Evolutionary conservation across 208 protist species (phyloP), one percentile per base, ranked within the genome.

Genomic region (Angomonas deanei): DNA sequence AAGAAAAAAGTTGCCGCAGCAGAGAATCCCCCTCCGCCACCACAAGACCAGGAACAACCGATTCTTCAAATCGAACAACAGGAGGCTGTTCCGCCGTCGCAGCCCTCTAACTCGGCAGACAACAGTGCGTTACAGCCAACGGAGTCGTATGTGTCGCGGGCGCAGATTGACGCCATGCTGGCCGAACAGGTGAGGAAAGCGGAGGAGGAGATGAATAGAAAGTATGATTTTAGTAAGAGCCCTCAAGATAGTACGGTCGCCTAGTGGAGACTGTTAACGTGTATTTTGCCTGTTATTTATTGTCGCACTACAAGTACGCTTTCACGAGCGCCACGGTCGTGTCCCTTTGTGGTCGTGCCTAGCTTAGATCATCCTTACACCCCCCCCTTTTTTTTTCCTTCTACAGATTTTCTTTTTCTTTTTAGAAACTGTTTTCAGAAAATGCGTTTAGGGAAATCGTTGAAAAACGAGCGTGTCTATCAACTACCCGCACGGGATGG

Each of bases 401-500:
- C 11, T 42, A 15, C 36, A n/a, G 11, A 42, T 42, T 42, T 42
- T 42, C 15, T 42, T 42, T 42, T 65, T 61, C 17, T 33, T 34
- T 56, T 30, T 61, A 10, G 26, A 46, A 21, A 19, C 24, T 61
- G 11, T 28, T 21, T 10, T 39, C 17, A 6, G 4, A 36, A 26
- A 13, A 46, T 31, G 21, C 39, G 23, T 17, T 36, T 53, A 50
- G 42, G 50, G 15, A 67, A 34, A 6, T 28, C 19, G 39, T 39
- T 17, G 49, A 15, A 27, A 33, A 58, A 61, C 23, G 47, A 68
- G 33, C 30, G 66, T 38, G 42, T 49, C 27, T 78, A 74, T 39
- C 36, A 36, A 6, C 48, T 77, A 19, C 62, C 59, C 19, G 52
- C 70, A 54, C 65, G 82, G 19, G 60, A 70, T 27, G 57, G 79